phyloP scores from a whole-genome alignment of 306 rosid species.

The Myrica gale region DNA sequence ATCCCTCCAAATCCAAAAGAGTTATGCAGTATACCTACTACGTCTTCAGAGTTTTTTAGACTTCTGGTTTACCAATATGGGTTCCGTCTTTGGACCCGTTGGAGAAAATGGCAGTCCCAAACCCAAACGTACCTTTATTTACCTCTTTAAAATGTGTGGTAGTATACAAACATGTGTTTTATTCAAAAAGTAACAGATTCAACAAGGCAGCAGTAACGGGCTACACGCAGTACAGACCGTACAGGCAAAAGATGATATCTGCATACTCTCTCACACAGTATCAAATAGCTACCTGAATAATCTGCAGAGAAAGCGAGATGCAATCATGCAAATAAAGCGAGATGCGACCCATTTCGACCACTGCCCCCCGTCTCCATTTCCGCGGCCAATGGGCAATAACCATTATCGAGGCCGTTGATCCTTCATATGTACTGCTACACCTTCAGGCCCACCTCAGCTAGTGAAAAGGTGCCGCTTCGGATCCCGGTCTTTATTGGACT shows the following conservation, averaged over 20 bases:
- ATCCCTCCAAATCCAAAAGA: neutral
- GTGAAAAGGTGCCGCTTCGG: no score
- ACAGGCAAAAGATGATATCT: constrained; percentile 15
- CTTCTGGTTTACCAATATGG: no score
- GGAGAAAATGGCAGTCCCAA: no score
- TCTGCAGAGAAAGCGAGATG: constrained; percentile 23
- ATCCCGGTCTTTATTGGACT: no score
- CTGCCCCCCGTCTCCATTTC: constrained; percentile 31
- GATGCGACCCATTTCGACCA: constrained; percentile 29
- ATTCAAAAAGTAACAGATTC: neutral
- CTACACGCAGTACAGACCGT: constrained; percentile 19
- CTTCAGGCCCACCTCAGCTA: neutral
- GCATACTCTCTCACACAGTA: neutral
- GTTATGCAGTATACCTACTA: no score
- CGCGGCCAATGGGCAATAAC: neutral
- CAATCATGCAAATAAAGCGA: constrained; percentile 33
- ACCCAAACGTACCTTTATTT: no score
- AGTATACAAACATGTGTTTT: neutral
- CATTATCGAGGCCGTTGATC: neutral
- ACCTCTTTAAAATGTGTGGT: no score
- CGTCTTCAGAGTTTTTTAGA: no score
- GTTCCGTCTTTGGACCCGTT: no score
- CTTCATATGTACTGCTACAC: constrained; percentile 27
- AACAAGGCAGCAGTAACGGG: neutral
- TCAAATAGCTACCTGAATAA: constrained; percentile 34